These are phyloP conservation scores for Porcisia hertigi DNA, from an alignment of 208 protist species.

Conservation along the genomic window DNA sequence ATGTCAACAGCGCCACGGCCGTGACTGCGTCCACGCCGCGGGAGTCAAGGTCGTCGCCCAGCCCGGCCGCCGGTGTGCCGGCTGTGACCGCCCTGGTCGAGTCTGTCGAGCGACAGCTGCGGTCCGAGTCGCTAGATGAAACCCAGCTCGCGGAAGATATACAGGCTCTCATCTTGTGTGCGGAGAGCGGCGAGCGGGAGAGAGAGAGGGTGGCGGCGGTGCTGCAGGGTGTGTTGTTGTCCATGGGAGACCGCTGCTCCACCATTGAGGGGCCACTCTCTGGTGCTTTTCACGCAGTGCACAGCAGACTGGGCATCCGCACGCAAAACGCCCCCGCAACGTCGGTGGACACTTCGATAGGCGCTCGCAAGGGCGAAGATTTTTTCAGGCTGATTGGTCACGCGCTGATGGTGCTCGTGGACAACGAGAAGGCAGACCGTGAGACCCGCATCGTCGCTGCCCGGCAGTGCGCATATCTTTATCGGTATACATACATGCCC, in stretches of 20 bases:
- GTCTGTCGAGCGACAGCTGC: constrained; percentile 26
- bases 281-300: constrained; percentile 52
- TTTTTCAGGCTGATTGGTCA: constrained; percentile 57
- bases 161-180: constrained; percentile 37
- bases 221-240: constrained; percentile 38
- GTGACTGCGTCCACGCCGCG: constrained; percentile 25
- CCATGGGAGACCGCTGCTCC: constrained; percentile 43
- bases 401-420: constrained; percentile 58
- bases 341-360: constrained; percentile 11
- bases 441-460: constrained; percentile 66
- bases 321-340: constrained; percentile 15
- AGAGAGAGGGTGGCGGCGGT: constrained; percentile 40
- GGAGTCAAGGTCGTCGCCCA: background rate
- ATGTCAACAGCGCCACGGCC: background rate
- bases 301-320: constrained; percentile 58
- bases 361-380: constrained; percentile 19
- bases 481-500: constrained; percentile 73
- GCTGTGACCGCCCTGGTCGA: constrained; percentile 14
- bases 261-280: constrained; percentile 59
- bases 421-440: constrained; percentile 41
- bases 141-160: constrained; percentile 43
- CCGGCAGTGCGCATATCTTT: constrained; percentile 69
- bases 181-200: constrained; percentile 41
- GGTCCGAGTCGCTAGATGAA: constrained; percentile 24
- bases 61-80: background rate